Evolutionary conservation across 805 yeast species (phyloP).

Genomic region (Candida ponderosae): DNA sequence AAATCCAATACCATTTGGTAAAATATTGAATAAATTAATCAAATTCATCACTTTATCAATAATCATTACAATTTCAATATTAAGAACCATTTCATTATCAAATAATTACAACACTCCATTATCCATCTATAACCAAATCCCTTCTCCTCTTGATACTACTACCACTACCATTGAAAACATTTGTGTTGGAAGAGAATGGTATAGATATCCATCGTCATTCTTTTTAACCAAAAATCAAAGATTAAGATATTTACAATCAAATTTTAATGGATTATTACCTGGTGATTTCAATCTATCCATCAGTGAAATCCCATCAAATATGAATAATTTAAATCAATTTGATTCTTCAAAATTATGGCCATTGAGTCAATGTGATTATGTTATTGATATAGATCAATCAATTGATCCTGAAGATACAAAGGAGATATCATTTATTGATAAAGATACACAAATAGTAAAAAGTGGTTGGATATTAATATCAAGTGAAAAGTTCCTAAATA

Average conservation of each 20-base stretch:
- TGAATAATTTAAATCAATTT: slow-evolving; percentile 70
- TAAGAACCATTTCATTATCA: slow-evolving; percentile 54
- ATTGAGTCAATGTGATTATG: slow-evolving; percentile 54
- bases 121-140: slow-evolving; percentile 40
- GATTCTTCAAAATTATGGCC: slow-evolving; percentile 49
- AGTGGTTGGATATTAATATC: slow-evolving; percentile 39
- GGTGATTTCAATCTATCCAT: slow-evolving; percentile 70
- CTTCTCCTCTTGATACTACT: slow-evolving; percentile 6
- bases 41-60: slow-evolving; percentile 2
- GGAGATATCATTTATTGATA: slow-evolving; percentile 23
- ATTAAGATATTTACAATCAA: slow-evolving; percentile 61
- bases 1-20: not conserved
- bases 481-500: slow-evolving; percentile 46
- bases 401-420: slow-evolving; percentile 32
- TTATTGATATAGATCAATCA: slow-evolving; percentile 53
- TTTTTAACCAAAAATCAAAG: slow-evolving; percentile 62
- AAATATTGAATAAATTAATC: not conserved
- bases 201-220: slow-evolving; percentile 83
- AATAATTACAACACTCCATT: slow-evolving; percentile 72
- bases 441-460: slow-evolving; percentile 9
- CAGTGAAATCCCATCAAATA: slow-evolving; percentile 46
- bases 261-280: slow-evolving; percentile 83
- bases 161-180: slow-evolving; percentile 36
- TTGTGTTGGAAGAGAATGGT: slow-evolving; percentile 95
- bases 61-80: slow-evolving; percentile 25